These are phyloP conservation scores for Sapria himalayana DNA, from an alignment of 345 rosid species.

Conservation along the genomic window DNA sequence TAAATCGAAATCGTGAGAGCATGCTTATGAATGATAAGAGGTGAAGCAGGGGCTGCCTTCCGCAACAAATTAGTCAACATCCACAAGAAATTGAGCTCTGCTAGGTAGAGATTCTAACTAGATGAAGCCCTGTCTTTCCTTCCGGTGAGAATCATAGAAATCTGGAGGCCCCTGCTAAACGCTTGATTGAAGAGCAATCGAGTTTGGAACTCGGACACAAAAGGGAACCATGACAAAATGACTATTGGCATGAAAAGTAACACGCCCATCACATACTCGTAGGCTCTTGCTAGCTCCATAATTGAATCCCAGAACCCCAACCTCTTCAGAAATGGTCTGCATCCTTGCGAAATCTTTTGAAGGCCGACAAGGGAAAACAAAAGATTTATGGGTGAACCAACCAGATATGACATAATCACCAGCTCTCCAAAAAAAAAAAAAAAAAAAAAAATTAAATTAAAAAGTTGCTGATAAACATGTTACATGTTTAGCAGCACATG, in stretches of 20 bases:
- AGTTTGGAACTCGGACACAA: constrained; percentile 71
- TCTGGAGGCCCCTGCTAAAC: constrained; percentile 81
- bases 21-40: too few species aligned
- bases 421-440: too few species aligned
- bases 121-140: constrained; percentile 20
- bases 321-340: constrained; percentile 23
- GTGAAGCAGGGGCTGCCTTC: too few species aligned
- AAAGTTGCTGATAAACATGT: too few species aligned
- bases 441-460: too few species aligned
- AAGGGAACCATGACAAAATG: constrained; percentile 69
- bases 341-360: constrained; percentile 52
- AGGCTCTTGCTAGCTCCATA: constrained; percentile 78
- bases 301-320: constrained; percentile 61
- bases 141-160: constrained; percentile 62
- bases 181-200: constrained; percentile 94
- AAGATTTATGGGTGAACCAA: too few species aligned
- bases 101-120: too few species aligned
- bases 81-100: too few species aligned
- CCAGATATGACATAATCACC: too few species aligned
- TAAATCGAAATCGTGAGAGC: too few species aligned
- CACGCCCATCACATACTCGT: constrained; percentile 66
- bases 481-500: too few species aligned
- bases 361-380: constrained; percentile 1
- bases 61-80: too few species aligned
- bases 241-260: constrained; percentile 52